These are phyloP conservation scores for Trichoderma brevicompactum DNA, from an alignment of 2,329 filamentous ascomycete species.

Conservation along the genomic window DNA sequence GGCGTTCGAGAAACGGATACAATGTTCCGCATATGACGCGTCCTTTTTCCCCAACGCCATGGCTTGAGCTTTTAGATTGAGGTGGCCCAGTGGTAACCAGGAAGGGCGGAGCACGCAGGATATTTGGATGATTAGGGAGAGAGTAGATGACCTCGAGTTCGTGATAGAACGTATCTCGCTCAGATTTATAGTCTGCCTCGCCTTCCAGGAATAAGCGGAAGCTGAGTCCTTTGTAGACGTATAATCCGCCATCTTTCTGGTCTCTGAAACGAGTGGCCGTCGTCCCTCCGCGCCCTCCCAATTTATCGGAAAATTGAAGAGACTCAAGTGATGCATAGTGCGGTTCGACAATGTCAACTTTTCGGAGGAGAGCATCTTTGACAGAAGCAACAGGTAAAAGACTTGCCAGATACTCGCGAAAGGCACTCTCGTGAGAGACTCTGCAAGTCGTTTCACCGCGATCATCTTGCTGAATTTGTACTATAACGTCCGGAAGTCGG, in stretches of 20 bases:
- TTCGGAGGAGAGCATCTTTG: not conserved
- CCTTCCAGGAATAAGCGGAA: constrained; percentile 9
- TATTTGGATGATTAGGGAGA: not conserved
- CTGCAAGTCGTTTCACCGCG: not conserved
- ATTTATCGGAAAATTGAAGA: not conserved
- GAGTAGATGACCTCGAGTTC: not conserved
- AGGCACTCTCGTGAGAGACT: not conserved
- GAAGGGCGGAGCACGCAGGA: not conserved
- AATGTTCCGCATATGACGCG: not conserved
- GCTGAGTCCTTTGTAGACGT: constrained; percentile 3
- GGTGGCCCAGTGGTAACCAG: not conserved
- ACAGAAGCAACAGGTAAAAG: not conserved
- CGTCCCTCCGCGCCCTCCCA: not conserved
- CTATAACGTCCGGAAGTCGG: not conserved
- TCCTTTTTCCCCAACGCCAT: not conserved
- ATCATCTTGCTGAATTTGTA: constrained; percentile 1
- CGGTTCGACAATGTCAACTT: not conserved
- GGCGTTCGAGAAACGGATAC: not conserved
- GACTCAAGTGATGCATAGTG: not conserved
- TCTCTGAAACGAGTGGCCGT: not conserved
- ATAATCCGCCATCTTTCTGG: not conserved
- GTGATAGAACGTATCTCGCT: constrained; percentile 4
- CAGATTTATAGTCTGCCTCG: not conserved
- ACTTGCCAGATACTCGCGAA: not conserved
- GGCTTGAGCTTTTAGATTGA: not conserved